phyloP scores from a whole-genome alignment of 2,329 filamentous ascomycete species.

The Ceratocystis colombiana region DNA sequence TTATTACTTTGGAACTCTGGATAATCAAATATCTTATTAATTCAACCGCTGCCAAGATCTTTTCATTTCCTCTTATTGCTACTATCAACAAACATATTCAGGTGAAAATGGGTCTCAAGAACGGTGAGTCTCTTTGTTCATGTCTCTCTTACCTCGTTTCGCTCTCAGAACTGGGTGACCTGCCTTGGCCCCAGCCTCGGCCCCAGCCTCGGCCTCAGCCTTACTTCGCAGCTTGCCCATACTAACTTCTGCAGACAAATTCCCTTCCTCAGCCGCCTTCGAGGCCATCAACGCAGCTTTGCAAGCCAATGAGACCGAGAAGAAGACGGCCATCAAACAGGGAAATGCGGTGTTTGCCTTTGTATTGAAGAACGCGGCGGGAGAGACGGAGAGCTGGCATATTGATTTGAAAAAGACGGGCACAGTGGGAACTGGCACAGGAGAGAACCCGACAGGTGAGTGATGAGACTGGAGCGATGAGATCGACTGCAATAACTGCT shows the following conservation, averaged over 20 bases:
- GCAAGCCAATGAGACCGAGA: slow-evolving; percentile 56
- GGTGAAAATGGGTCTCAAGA: slow-evolving; percentile 21
- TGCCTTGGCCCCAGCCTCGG: background rate
- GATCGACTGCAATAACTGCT: too few relatives aligned
- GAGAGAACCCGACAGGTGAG: slow-evolving; percentile 73
- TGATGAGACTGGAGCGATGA: slow-evolving; percentile 24
- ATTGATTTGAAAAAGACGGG: slow-evolving; percentile 91
- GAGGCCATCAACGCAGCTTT: slow-evolving; percentile 73
- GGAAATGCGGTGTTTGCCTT: slow-evolving; percentile 84
- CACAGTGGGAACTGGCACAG: slow-evolving; percentile 64
- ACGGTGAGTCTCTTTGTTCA: slow-evolving; percentile 17
- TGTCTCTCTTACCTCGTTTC: background rate
- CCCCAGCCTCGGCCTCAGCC: background rate
- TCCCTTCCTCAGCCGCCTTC: slow-evolving; percentile 85
- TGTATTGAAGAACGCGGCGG: slow-evolving; percentile 75
- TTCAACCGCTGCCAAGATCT: too few relatives aligned
- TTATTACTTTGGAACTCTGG: background rate
- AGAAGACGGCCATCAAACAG: slow-evolving; percentile 81
- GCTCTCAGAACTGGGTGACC: background rate
- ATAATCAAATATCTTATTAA: background rate
- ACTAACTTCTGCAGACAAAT: slow-evolving; percentile 49
- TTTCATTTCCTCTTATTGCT: slow-evolving; percentile 7
- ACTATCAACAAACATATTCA: background rate
- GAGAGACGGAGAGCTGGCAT: slow-evolving; percentile 78
- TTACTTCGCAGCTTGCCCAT: background rate